Percentiles rank a stretch among this genome's conserved stretches.
phyloP scores from a whole-genome alignment of 306 rosid genomes.

The Myrica gale region DNA sequence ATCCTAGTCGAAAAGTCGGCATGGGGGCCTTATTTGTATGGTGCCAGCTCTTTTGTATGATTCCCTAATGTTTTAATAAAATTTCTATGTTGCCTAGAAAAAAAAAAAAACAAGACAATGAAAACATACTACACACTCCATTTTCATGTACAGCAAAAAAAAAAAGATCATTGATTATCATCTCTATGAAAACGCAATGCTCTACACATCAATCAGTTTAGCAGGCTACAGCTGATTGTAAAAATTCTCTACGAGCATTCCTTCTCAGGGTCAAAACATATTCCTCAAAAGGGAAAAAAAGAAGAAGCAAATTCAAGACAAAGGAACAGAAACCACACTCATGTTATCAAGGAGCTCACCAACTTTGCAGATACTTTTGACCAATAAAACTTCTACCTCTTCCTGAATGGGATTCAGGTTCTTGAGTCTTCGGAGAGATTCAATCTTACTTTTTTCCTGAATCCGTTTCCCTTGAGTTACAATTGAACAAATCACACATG shows the following conservation, averaged over 20 bases:
- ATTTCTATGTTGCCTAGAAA: too few species aligned
- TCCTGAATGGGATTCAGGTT: constrained; percentile 21
- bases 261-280: not conserved
- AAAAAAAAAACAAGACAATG: too few species aligned
- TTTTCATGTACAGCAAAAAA: not conserved
- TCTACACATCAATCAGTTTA: not conserved
- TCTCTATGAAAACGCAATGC: not conserved
- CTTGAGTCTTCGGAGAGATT: constrained; percentile 4
- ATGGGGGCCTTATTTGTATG: too few species aligned
- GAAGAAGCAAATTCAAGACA: too few species aligned
- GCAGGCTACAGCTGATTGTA: not conserved
- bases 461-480: constrained; percentile 12
- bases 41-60: too few species aligned
- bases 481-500: constrained; percentile 17
- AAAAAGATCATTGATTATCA: not conserved
- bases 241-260: not conserved
- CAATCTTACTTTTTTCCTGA: constrained; percentile 1
- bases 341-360: constrained; percentile 6
- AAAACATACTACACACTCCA: too few species aligned
- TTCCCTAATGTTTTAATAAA: too few species aligned
- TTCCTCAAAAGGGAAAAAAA: not conserved
- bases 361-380: constrained; percentile 18
- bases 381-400: constrained; percentile 24
- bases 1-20: too few species aligned
- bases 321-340: not conserved